phyloP scores from a whole-genome alignment of 306 rosid genomes.

The Vachellia pachyceras region DNA sequence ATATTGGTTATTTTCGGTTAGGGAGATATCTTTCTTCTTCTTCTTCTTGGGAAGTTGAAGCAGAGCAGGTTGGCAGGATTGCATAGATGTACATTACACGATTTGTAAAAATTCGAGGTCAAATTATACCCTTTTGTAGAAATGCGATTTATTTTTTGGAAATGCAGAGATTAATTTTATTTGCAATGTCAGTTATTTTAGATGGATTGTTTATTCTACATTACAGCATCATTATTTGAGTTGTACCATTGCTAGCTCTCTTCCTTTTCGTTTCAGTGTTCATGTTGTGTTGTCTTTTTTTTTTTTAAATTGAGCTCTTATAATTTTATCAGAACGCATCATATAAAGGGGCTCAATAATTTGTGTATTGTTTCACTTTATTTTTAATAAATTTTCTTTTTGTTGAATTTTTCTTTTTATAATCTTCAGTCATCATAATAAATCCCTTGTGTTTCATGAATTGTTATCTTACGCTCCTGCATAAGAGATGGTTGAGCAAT shows the following conservation, averaged over 20 bases:
- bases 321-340: too few relatives aligned
- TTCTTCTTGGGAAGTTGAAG: slow-evolving; percentile 4
- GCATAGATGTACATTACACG: slow-evolving; percentile 17
- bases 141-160: neutral
- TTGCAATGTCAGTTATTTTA: neutral
- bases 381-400: too few relatives aligned
- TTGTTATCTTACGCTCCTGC: neutral
- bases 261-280: neutral
- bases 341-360: too few relatives aligned
- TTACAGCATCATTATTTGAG: too few relatives aligned
- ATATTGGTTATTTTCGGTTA: neutral
- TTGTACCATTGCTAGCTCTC: too few relatives aligned
- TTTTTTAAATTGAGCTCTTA: too few relatives aligned
- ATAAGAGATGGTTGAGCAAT: neutral
- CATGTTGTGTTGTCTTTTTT: too few relatives aligned
- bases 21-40: slow-evolving; percentile 14
- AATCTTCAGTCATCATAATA: too few relatives aligned
- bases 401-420: too few relatives aligned
- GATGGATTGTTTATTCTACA: neutral
- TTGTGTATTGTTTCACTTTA: too few relatives aligned
- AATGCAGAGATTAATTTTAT: neutral
- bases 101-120: slow-evolving; percentile 6
- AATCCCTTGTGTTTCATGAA: neutral
- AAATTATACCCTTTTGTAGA: neutral
- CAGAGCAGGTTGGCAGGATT: slow-evolving; percentile 2